Conservation (phyloP, 192 early-diverging fungal species). For the Paraglomus brasilianum region DNA sequence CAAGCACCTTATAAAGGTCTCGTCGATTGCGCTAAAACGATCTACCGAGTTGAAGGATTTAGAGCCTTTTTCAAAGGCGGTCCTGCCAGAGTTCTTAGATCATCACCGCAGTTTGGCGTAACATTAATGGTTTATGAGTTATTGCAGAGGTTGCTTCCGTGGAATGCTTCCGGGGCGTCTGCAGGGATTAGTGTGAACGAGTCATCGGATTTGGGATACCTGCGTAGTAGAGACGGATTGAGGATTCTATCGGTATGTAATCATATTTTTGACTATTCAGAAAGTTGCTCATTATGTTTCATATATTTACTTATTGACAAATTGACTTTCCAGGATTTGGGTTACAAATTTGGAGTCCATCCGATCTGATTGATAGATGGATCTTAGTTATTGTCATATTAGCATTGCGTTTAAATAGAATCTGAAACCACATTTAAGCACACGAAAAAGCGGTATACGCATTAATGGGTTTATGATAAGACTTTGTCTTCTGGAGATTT, state of each 20-base stretch:
- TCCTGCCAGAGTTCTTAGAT: conserved; percentile 85
- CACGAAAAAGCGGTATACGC: no score
- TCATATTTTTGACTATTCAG: neutral
- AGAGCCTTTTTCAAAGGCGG: conserved; percentile 98
- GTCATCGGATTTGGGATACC: conserved; percentile 36
- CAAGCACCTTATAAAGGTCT: conserved; percentile 88
- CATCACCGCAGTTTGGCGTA: conserved; percentile 97
- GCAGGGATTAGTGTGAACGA: conserved; percentile 32
- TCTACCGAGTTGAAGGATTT: conserved; percentile 88
- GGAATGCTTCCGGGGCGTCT: conserved; percentile 37
- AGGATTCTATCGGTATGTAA: conserved; percentile 49
- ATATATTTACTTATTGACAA: neutral
- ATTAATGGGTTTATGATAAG: no score
- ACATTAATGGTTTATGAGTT: conserved; percentile 93
- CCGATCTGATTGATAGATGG: neutral
- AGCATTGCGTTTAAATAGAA: no score
- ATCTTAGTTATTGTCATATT: no score
- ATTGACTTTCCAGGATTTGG: conserved; percentile 13
- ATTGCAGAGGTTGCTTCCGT: conserved; percentile 67
- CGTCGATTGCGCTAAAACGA: conserved; percentile 81
- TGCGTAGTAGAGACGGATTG: conserved; percentile 54
- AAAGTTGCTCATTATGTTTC: neutral
- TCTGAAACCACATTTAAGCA: no score
- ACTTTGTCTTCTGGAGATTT: no score
- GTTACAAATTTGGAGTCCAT: conserved; percentile 25